A percentile compares a stretch with the other conserved stretches of the same genome.
These are phyloP conservation scores for Sporothrix globosa DNA, from an alignment of 2,329 filamentous ascomycete genomes.

Conservation along the genomic window DNA sequence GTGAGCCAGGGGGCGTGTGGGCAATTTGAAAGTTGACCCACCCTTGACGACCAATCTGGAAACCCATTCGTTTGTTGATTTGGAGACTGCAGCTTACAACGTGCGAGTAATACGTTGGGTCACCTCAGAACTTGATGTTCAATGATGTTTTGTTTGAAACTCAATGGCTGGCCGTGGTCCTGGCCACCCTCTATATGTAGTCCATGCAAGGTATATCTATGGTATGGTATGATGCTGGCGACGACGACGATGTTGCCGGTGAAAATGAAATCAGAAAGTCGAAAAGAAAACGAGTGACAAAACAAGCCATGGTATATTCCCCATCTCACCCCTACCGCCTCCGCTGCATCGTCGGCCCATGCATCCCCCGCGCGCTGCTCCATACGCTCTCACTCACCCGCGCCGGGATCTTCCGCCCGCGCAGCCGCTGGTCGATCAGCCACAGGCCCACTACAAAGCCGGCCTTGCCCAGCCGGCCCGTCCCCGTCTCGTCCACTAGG, in stretches of 20 bases:
- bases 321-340: conserved; percentile 15
- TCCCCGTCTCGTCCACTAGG: conserved; percentile 63
- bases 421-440: conserved; percentile 79
- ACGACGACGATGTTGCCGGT: background rate
- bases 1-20: background rate
- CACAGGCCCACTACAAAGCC: conserved; percentile 85
- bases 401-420: conserved; percentile 74
- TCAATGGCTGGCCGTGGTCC: background rate
- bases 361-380: conserved; percentile 64
- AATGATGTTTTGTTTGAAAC: background rate
- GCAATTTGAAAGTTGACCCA: conserved; percentile 18
- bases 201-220: conserved; percentile 13
- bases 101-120: too few species aligned
- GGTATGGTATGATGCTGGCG: background rate
- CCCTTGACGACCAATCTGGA: conserved; percentile 6
- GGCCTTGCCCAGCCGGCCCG: conserved; percentile 63
- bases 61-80: conserved; percentile 12
- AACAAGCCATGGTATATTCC: conserved; percentile 10
- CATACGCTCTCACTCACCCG: conserved; percentile 75
- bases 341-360: conserved; percentile 38
- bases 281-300: background rate
- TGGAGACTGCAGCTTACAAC: background rate
- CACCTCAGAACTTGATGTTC: too few species aligned
- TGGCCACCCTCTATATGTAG: background rate
- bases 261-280: background rate